These are phyloP conservation scores for Solanum chiquidenum DNA, from an alignment of 257 asterid genomes.

Conservation along the genomic window DNA sequence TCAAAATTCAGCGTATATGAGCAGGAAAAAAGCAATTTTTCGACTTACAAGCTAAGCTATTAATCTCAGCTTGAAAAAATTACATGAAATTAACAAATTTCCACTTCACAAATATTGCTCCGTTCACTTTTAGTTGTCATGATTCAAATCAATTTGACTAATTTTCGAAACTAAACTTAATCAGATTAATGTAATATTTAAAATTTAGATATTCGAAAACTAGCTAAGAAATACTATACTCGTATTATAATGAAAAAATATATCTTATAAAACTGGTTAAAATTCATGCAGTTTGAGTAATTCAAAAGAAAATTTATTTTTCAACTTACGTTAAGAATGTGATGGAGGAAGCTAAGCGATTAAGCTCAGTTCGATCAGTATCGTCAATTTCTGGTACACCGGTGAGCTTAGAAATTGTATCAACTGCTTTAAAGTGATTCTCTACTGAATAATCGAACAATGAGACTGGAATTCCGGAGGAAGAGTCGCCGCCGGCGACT, in stretches of 20 bases:
- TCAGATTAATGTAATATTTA: background rate
- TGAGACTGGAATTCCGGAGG: slow-evolving; percentile 29
- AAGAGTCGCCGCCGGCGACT: background rate
- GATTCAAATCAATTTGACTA: background rate
- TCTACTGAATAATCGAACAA: slow-evolving; percentile 60
- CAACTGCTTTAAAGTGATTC: slow-evolving; percentile 58
- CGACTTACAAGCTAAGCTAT: slow-evolving; percentile 37
- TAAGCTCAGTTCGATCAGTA: slow-evolving; percentile 29
- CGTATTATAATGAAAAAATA: too few relatives aligned
- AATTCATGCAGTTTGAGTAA: background rate
- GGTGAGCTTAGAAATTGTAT: slow-evolving; percentile 38
- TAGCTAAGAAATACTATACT: background rate
- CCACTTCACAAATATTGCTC: background rate
- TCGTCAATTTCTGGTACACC: slow-evolving; percentile 23
- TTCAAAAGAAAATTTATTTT: background rate
- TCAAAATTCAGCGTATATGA: background rate
- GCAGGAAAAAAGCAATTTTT: background rate
- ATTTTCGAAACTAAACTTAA: background rate
- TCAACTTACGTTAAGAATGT: slow-evolving; percentile 51
- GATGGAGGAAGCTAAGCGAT: slow-evolving; percentile 51
- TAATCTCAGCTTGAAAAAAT: slow-evolving; percentile 25
- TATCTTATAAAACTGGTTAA: background rate
- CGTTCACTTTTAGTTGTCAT: background rate
- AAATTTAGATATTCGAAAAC: background rate
- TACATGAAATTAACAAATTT: background rate